phyloP scores from a whole-genome alignment of 768 basidiomycete genomes.

The Phanerodontia chrysosporium region DNA sequence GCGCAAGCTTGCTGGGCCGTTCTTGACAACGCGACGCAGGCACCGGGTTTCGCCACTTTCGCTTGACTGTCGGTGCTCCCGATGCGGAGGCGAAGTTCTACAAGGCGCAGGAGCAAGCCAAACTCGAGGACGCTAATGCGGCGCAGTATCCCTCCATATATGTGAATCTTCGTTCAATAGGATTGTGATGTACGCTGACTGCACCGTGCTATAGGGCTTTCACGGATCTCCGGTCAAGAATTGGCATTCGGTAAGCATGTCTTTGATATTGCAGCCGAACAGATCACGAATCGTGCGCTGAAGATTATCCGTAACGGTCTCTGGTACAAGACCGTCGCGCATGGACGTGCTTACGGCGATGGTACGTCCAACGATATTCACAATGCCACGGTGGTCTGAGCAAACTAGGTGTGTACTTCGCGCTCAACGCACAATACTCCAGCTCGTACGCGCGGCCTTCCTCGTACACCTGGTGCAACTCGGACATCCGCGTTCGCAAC shows the following conservation, averaged over 20 bases:
- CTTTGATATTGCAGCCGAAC: neutral
- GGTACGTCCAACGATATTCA: no score
- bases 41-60: slow-evolving; percentile 54
- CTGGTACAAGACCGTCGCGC: slow-evolving; percentile 50
- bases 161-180: slow-evolving; percentile 11
- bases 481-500: slow-evolving; percentile 39
- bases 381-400: no score
- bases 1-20: no score
- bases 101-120: slow-evolving; percentile 38
- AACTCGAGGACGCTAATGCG: slow-evolving; percentile 36
- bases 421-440: slow-evolving; percentile 51
- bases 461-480: slow-evolving; percentile 47
- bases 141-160: slow-evolving; percentile 36
- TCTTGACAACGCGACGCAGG: slow-evolving; percentile 29
- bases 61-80: slow-evolving; percentile 67
- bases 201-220: slow-evolving; percentile 49
- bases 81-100: slow-evolving; percentile 68
- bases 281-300: neutral
- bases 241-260: slow-evolving; percentile 59
- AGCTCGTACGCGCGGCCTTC: slow-evolving; percentile 33
- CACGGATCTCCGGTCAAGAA: slow-evolving; percentile 63
- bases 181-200: neutral
- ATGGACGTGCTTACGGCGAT: slow-evolving; percentile 64
- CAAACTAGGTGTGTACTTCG: slow-evolving; percentile 58
- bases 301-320: slow-evolving; percentile 72